These are phyloP conservation scores for Penicillium diatomitis DNA, from an alignment of 495 filamentous ascomycete species.

Conservation along the genomic window DNA sequence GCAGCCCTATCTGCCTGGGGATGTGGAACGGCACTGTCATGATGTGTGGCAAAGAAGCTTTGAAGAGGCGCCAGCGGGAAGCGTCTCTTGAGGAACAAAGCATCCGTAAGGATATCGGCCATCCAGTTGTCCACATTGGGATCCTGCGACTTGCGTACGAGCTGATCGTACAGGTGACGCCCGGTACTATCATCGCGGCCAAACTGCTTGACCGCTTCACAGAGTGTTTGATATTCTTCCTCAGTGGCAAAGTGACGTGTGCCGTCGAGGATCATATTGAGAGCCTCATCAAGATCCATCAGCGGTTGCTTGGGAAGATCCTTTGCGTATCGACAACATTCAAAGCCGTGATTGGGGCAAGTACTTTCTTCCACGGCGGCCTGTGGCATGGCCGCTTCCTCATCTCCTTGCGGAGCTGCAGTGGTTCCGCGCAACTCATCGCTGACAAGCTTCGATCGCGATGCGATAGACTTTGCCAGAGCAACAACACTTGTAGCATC, in stretches of 20 bases:
- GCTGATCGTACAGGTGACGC: background rate
- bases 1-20: background rate
- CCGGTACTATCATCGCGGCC: background rate
- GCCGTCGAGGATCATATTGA: background rate
- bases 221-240: background rate
- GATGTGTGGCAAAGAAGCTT: background rate
- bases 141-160: background rate
- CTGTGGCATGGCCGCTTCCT: background rate
- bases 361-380: background rate
- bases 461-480: background rate
- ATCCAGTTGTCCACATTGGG: background rate
- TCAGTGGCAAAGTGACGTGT: background rate
- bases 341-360: background rate
- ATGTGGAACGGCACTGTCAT: background rate
- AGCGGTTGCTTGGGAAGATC: background rate
- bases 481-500: background rate
- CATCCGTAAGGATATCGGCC: background rate
- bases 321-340: background rate
- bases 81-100: background rate
- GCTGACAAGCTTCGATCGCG: background rate
- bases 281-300: background rate
- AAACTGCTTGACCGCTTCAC: background rate
- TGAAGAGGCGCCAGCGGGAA: background rate
- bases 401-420: background rate
- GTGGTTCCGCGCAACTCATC: background rate